Evolutionary conservation across 371 early-diverging fungal genomes (phyloP), one percentile per base, ranked within the genome.

Genomic region (Rhizopus stolonifer): DNA sequence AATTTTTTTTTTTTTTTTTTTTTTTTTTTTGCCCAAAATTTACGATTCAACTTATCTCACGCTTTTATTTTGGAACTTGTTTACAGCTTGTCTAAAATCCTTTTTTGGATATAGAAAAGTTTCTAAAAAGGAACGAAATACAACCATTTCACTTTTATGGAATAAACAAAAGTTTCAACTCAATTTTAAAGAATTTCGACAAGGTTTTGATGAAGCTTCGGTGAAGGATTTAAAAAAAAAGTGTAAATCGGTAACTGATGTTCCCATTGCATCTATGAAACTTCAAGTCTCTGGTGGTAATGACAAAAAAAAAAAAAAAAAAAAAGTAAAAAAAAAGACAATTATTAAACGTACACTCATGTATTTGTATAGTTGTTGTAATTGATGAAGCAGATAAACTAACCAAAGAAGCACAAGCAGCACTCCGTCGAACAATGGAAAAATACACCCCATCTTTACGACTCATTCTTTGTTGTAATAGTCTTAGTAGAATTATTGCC

Each of bases 381-480:
- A 88, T 99, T 59, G 89, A 95, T 65, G 95, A 99, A 66, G 99
- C 99, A 2, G 99, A 99, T 62, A 66, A 81, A 46, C 79, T 99
- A 47, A 84, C 89, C 11, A 79, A 87, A 52, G 96, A 97, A 54
- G 99, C 99, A 8, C 99, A 99, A 78, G 93, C 96, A 31, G 99
- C 95, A 14, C 84, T 99, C 47, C 86, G 99, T 58, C 82, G 99
- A 23, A 99, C 99, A 2, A 99, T 99, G 96, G 99, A 99, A 77
- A 94, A 95, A 71, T 99, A 99, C 74, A 94, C 92, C 72, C 57
- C 69, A 18, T 95, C 93, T 63, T 81, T 99, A 60, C 89, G 99
- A 23, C 75, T 99, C 19, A 93, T 99, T 57, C 64, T 99, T 51
- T 92, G 98, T 71, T 90, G 93, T 63, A 92, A 89, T 49, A 86